Percentiles rank a stretch among this genome's conserved stretches.
Conservation (phyloP, 305 asterid genomes). For the Fraxinus sp. region DNA sequence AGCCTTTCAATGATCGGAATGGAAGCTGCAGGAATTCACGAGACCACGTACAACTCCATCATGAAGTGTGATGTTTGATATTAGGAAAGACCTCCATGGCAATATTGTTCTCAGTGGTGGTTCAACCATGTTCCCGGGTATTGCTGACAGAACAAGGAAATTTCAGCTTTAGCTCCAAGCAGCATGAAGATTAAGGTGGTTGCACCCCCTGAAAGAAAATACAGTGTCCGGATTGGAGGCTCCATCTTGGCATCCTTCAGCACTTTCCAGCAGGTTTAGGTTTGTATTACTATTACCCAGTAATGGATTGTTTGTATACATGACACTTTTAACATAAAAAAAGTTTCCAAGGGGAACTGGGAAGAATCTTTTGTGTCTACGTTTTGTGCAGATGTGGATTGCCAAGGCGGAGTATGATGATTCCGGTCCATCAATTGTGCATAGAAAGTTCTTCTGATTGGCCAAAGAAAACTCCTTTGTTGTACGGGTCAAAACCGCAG, state of each 20-base stretch:
- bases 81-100: neutral
- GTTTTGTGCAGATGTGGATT: neutral
- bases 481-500: neutral
- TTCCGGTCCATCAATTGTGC: neutral
- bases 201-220: neutral
- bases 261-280: slow-evolving; percentile 2
- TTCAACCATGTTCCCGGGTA: neutral
- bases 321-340: too few species aligned
- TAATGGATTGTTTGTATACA: neutral
- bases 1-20: neutral
- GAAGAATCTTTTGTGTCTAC: neutral
- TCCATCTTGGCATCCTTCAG: slow-evolving; percentile 2
- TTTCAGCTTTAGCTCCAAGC: neutral
- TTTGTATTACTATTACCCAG: neutral
- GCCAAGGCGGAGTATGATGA: slow-evolving; percentile 1
- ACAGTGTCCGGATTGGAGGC: neutral
- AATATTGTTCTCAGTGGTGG: slow-evolving; percentile 2
- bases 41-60: neutral
- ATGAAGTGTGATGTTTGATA: neutral
- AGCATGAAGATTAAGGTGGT: slow-evolving; percentile 6
- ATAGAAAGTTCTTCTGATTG: slow-evolving; percentile 1
- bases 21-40: neutral
- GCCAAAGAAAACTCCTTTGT: neutral
- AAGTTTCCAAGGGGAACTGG: neutral
- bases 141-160: neutral